These are phyloP conservation scores for Eleusine indica DNA, from an alignment of 176 grass and related monocot species.

Conservation along the genomic window DNA sequence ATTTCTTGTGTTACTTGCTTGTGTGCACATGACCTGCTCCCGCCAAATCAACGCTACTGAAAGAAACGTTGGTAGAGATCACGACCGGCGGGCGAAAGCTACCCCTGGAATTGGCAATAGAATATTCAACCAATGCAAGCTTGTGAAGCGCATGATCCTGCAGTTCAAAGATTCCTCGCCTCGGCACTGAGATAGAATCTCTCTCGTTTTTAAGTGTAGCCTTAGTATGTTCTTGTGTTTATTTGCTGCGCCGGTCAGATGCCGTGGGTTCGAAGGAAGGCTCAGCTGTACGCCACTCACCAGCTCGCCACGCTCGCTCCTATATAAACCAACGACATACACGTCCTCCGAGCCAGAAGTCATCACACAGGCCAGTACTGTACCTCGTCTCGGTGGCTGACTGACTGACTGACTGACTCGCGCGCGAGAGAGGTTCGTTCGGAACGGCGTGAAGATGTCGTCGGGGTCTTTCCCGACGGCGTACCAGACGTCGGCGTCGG, in stretches of 20 bases:
- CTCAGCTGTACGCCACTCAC: not conserved
- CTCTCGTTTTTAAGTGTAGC: not conserved
- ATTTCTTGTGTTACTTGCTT: too few species aligned
- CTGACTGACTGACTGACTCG: not conserved
- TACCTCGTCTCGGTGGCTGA: too few species aligned
- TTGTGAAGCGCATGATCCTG: not conserved
- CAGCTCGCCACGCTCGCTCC: not conserved
- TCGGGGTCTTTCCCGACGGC: constrained; percentile 37
- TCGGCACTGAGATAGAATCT: not conserved
- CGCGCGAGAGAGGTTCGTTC: not conserved
- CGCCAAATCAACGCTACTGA: not conserved
- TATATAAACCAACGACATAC: not conserved
- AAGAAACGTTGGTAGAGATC: not conserved
- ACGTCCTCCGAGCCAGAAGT: too few species aligned
- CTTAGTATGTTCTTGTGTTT: too few species aligned
- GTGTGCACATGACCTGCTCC: too few species aligned
- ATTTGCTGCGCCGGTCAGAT: not conserved
- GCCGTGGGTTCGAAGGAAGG: too few species aligned
- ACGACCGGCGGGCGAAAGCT: not conserved
- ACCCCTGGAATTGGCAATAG: not conserved
- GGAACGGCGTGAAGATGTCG: not conserved
- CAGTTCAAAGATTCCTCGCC: not conserved
- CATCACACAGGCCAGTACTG: too few species aligned
- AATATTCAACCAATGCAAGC: not conserved
- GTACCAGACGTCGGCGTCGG: constrained; percentile 50